Base-by-base conservation (phyloP, 106 monocot genomes). In the Hemerocallis citrina region DNA sequence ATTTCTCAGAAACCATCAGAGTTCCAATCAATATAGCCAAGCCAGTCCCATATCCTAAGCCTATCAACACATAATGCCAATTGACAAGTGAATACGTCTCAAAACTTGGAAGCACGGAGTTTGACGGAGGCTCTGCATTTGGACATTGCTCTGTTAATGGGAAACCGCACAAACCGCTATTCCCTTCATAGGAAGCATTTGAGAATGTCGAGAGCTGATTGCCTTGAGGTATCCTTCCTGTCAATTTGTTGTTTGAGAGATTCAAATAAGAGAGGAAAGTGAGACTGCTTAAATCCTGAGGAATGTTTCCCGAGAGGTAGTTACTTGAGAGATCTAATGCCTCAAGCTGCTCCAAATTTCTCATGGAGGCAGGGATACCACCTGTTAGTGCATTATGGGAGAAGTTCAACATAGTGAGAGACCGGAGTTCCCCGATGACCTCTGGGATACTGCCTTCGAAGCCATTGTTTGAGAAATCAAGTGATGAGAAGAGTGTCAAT, bases 321-420 rank as follows among this genome's bases (percentile, higher is more conserved):
- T 92, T 92, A 10, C 2, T n/a, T 0, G 88, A 88, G 38, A 92
- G 76, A 66, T 92, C 92, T 36, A 92, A 34, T 3, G 81, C 75
- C 61, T 84, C 92, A 1, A 92, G 66, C 20, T 81, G 68, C 12
- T 0, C 6, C 33, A 92, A 46, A 0, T 63, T 46, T 21, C 84
- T 64, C 23, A 92, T 36, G 5, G 51, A 47, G 3, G 14, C 8
- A 35, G 88, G 92, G 37, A 92, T 81, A 16, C 2, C 3, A 10
- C 84, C 92, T 3, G 59, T 65, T 0, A 92, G 35, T 11, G 16
- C 3, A 55, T 92, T 92, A 27, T 64, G 47, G 3, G 88, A 92
- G 39, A 92, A 22, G 70, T 92, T 84, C 2, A 92, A 67, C 15
- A 80, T 3, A 16, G 23, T 2, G 14, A 92, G 74, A 19, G 67